Base-by-base conservation (phyloP, 805 yeast species). In the Wickerhamiella alocasiicola region DNA sequence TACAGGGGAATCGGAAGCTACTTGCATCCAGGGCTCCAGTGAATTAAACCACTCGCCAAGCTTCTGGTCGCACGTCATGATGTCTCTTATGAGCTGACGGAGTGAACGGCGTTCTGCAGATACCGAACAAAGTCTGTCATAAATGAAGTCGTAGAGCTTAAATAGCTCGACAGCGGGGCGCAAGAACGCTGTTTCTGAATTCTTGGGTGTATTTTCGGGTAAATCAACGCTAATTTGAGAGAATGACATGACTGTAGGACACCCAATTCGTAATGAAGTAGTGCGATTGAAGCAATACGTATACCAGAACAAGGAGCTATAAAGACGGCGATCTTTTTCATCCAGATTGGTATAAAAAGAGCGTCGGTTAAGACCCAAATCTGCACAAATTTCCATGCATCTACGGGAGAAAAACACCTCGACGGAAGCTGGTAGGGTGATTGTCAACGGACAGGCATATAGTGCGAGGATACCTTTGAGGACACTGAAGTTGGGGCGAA, bases 291-390 rank as follows among this genome's bases (percentile, higher is more conserved):
- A 42, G n/a, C 59, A 44, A 47, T 65, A 71, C 35, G 75, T 65
- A 12, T 59, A 46, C 64, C 72, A 66, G 73, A 77, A 76, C 17
- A 76, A 41, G 9, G 55, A 46, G 13, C 20, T 28, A 27, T 32
- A 32, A 18, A 68, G 53, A 17, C 72, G 62, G 3, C 54, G 51
- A 2, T 54, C 47, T 1, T 58, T 55, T 31, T 73, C 76, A 0
- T 61, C 28, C 13, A 71, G 44, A 1, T 65, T 62, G 3, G 54
- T 48, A 39, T 65, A 63, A 2, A 67, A 49, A 34, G 72, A 78
- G 3, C 55, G 55, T 39, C 74, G 57, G 47, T 77, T 73, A 5
- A 79, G 58, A 0, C 81, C 81, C 51, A 74, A 49, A 29, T 72
- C 76, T 35, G 67, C 70, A 0, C 78, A 78, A 46, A 65, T 67